phyloP scores from a whole-genome alignment of 768 basidiomycete species.

The Dendrothele bispora region DNA sequence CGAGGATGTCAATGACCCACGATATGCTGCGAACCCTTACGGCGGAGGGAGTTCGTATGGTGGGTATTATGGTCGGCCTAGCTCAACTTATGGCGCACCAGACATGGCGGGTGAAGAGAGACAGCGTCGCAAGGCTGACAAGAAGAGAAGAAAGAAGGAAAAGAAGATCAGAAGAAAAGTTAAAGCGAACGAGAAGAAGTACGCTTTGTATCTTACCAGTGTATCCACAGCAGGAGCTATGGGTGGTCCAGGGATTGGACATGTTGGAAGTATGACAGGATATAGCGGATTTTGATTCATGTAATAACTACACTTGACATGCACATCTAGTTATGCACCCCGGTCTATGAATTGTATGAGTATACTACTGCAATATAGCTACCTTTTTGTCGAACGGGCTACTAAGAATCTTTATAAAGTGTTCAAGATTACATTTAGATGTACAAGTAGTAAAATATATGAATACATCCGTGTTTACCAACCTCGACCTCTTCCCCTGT shows the following conservation, averaged over 20 bases:
- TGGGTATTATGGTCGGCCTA: slow-evolving; percentile 42
- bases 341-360: no score
- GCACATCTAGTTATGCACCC: neutral
- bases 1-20: slow-evolving; percentile 36
- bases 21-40: no score
- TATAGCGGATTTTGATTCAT: neutral
- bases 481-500: slow-evolving; percentile 52
- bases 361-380: no score
- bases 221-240: no score
- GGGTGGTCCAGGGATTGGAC: no score
- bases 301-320: neutral
- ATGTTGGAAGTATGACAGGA: neutral
- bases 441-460: no score
- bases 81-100: slow-evolving; percentile 22
- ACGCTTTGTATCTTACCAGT: slow-evolving; percentile 52
- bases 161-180: slow-evolving; percentile 61
- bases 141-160: slow-evolving; percentile 60
- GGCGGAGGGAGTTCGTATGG: slow-evolving; percentile 34
- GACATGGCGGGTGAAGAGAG: slow-evolving; percentile 50
- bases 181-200: slow-evolving; percentile 61
- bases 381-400: no score
- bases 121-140: slow-evolving; percentile 58
- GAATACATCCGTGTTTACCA: slow-evolving; percentile 35
- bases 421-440: no score
- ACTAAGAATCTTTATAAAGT: no score